phyloP scores from a whole-genome alignment of 202 grass and related monocot species.

The Setaria italica region DNA sequence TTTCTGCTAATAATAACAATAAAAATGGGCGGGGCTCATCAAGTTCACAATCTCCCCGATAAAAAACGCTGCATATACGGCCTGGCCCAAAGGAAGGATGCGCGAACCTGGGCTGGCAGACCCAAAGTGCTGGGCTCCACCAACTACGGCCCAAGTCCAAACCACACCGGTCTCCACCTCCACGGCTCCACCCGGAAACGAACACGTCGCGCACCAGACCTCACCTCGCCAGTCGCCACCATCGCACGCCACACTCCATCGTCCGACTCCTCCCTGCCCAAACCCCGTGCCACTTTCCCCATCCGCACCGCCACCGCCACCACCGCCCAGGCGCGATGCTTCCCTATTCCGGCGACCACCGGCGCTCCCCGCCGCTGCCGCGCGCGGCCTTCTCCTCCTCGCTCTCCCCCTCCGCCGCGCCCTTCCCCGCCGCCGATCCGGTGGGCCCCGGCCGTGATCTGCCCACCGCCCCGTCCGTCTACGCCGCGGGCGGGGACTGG shows the following conservation, averaged over 20 bases:
- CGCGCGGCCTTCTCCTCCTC: conserved; percentile 41
- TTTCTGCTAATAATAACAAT: no score
- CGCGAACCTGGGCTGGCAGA: not conserved
- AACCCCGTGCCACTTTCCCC: conserved; percentile 40
- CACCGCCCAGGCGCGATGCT: conserved; percentile 38
- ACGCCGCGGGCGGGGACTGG: conserved; percentile 41
- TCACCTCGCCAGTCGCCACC: not conserved
- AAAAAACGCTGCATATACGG: not conserved
- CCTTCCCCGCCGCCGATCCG: conserved; percentile 55
- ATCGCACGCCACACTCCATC: conserved; percentile 5
- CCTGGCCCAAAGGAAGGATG: not conserved
- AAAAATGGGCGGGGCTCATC: no score
- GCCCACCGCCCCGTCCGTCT: conserved; percentile 56
- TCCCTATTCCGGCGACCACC: conserved; percentile 45
- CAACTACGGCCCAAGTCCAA: not conserved
- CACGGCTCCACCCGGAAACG: not conserved
- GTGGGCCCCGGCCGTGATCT: conserved; percentile 25
- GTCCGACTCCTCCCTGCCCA: not conserved
- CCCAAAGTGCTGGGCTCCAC: not conserved
- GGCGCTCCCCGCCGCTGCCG: conserved; percentile 11
- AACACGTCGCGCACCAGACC: conserved; percentile 16
- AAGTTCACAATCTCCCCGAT: no score
- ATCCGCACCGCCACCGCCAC: conserved; percentile 30
- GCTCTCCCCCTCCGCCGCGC: conserved; percentile 49
- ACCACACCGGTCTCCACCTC: not conserved